Evolutionary conservation across 2,329 filamentous ascomycete species (phyloP), one percentile per base, ranked within the genome.

Genomic region (Penicillium sp.): DNA sequence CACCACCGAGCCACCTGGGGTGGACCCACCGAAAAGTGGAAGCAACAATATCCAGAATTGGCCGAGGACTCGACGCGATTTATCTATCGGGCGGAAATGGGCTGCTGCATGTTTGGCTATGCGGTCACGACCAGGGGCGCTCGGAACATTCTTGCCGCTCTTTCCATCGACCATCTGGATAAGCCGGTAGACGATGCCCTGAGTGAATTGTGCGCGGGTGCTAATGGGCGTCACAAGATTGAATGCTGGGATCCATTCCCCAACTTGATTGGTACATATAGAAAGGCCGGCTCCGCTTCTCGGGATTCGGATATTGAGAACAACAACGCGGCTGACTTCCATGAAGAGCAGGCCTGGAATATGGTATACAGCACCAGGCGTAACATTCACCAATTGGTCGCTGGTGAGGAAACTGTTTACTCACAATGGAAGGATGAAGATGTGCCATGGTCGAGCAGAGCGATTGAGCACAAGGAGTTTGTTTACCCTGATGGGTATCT

Each of bases 231-330:
- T 8, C 68, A 68, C 0, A 68, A 59, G 42, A 72, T 47, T 61
- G 65, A 39, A 58, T 72, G 54, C 69, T 75, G 49, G 72, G 68
- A 42, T 75, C 79, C 65, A 40, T 81, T 56, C 71, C 79, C 78
- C 0, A 68, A 71, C 31, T 63, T 82, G 3, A 79, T 82, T 61
- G 72, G 78, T n/a, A 76, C 79, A 16, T 76, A 80, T 56, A 68
- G 75, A 2, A 63, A 72, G 0, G 70, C 70, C 0, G 80, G 79
- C 8, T 52, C 51, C 8, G 34, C 52, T 8, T 62, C 64, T 55
- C 54, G 70, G 29, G 60, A 65, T 47, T 68, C 65, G 41, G 67
- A 71, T 56, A 69, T 71, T 41, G 54, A 68, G 13, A 51, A 35
- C 29, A 44, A 58, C 31, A 58, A 64, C 23, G 57, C 53, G 12